These are phyloP conservation scores for Samsoniella hepiali DNA, from an alignment of 2,329 filamentous ascomycete species.

Conservation along the genomic window DNA sequence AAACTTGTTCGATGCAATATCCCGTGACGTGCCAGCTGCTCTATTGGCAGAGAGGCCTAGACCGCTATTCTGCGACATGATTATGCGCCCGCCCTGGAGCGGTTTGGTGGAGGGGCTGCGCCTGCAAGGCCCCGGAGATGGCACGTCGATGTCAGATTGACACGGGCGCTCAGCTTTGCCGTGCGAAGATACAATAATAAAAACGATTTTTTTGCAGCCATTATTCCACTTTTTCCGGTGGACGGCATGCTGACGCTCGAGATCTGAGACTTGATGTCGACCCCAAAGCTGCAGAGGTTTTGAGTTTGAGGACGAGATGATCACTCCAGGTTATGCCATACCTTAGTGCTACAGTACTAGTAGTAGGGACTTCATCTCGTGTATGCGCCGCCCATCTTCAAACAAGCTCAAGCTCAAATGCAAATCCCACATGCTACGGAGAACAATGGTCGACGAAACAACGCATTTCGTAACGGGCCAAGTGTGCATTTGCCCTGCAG, in stretches of 20 bases:
- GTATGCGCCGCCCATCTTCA: neutral
- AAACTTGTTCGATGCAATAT: conserved; percentile 1
- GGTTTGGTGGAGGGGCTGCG: neutral
- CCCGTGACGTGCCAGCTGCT: conserved; percentile 11
- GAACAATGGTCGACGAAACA: neutral
- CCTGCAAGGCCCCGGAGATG: conserved; percentile 5
- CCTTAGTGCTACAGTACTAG: no score
- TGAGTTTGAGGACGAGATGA: conserved; percentile 1
- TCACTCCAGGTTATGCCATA: neutral
- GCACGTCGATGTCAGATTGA: conserved; percentile 13
- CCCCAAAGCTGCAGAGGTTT: neutral
- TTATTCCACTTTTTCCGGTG: neutral
- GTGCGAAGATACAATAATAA: neutral
- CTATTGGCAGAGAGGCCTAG: conserved; percentile 5
- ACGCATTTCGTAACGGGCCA: neutral
- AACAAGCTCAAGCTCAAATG: neutral
- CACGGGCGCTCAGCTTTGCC: neutral
- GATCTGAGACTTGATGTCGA: neutral
- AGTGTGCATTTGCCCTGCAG: conserved; percentile 1
- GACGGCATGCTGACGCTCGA: neutral
- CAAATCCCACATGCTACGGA: neutral
- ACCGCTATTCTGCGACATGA: conserved; percentile 15
- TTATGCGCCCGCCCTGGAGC: neutral
- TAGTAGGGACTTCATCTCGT: neutral
- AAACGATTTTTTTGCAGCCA: neutral